Base-by-base conservation (phyloP, 768 basidiomycete species). In the Lentinula raphanica region DNA sequence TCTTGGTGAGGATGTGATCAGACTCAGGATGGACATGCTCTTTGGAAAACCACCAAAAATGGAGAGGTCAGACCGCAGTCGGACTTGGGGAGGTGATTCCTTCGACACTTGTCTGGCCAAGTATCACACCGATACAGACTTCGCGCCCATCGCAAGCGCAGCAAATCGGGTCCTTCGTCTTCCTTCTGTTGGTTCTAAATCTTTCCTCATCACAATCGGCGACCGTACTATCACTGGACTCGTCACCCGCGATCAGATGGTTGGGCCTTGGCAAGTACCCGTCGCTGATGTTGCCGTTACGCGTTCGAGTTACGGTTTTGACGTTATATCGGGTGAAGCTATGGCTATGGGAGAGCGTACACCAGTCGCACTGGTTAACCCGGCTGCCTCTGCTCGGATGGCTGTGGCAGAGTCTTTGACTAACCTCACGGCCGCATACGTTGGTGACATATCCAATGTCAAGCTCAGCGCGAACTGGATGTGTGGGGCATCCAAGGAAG, bases 391-490 rank as follows among this genome's bases (percentile, higher is more conserved):
- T 0, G 96, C 95, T 2, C 85, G 94, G 29, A 94, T 99, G 88
- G 96, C 95, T 25, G 87, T 99, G 45, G 96, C 85, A 2, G 97
- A 99, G 69, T 82, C 97, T 0, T 79, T 99, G 42, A 94, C 89
- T 64, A 99, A 98, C 72, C 79, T 98, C 59, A 84, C 83, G 0
- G 94, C 97, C 5, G 86, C 95, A 1, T 79, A 82, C 49, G 74
- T 95, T 39, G 81, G 82, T 3, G 79, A 82, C 25, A 75, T 98
- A 32, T 77, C 79, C 2, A 77, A 79, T 58, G 84, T 97, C 66
- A 99, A 99, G 73, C 80, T 99, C n/a, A 95, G 93, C 62, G 96
- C 96, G 46, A 99, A 99, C 71, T 99, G 97, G 97, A 99, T 99
- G 97, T 94, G 91, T 59, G 94, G 95, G 3, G 92, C 96, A 5